Evolutionary conservation across 1,139 yeast species (phyloP), one percentile per base, ranked within the genome.

Genomic region (Candida pseudoviswanathii): DNA sequence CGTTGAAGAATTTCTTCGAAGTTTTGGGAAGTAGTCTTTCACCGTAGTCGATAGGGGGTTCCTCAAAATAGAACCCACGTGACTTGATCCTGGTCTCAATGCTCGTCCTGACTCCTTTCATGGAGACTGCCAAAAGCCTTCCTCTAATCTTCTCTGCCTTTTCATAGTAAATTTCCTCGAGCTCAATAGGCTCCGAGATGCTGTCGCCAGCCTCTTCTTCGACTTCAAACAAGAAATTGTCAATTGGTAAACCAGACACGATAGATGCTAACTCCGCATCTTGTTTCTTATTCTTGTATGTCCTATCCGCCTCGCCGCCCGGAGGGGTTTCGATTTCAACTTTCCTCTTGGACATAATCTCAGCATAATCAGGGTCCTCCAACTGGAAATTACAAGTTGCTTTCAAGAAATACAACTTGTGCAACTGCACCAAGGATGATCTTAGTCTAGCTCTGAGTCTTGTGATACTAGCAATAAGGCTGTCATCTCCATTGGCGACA

Each of bases 381-480:
- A 75, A 65, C 59, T 87, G 91, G 58, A 82, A 92, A 63, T 88
- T 84, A 0, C 91, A 85, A 0, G 96, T 86, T 0, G 91, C 99
- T 38, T 88, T 71, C 55, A 90, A 81, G 62, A 91, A 92, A 60
- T 81, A 86, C 45, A 86, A 79, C 49, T 91, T 84, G 63, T 92
- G 97, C 24, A 88, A 68, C 10, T 82, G 63, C 45, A 90, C 87
- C 46, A 75, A 63, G 81, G 87, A 83, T 11, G 66, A 59, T 49
- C 82, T 66, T n/a, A 78, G 57, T 47, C 73, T 65, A 5, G 62
- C 47, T 46, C 66, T 65, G 1, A 59, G 54, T 2, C 59, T 46
- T 31, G 60, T 57, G 25, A 70, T 64, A 24, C 56, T 55, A 16
- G 69, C 74, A 41, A 63, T 65, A 1, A 54, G 50, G 11, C 55